phyloP scores from a whole-genome alignment of 768 basidiomycete species.

The Leccinellum rugosiceps region DNA sequence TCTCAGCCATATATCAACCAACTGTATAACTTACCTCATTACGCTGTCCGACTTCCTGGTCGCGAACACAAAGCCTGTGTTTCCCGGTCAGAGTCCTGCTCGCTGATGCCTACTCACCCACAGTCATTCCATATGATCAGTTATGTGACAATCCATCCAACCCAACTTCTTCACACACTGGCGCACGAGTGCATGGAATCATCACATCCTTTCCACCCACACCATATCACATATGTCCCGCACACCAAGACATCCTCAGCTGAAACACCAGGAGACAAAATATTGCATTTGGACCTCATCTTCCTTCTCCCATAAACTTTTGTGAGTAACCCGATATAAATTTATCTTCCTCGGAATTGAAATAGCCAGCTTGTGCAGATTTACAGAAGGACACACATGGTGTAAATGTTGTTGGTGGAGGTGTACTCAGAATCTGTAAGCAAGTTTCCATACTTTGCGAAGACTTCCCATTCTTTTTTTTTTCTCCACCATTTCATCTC shows the following conservation, averaged over 20 bases:
- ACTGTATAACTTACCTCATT: slow-evolving; percentile 57
- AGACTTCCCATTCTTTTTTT: neutral
- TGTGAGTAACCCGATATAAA: slow-evolving; percentile 44
- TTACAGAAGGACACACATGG: neutral
- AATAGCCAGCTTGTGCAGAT: neutral
- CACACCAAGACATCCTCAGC: neutral
- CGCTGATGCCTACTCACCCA: neutral
- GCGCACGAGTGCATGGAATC: slow-evolving; percentile 44
- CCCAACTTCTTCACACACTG: slow-evolving; percentile 4
- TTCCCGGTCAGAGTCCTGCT: slow-evolving; percentile 7
- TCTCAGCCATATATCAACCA: slow-evolving; percentile 47
- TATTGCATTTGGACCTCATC: slow-evolving; percentile 49
- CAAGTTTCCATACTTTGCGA: slow-evolving; percentile 4
- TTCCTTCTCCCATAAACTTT: slow-evolving; percentile 52
- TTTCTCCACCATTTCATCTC: neutral
- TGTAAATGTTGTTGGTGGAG: slow-evolving; percentile 56
- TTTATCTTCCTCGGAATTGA: neutral
- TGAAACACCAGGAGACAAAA: slow-evolving; percentile 2
- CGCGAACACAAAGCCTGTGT: slow-evolving; percentile 65
- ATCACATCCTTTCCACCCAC: slow-evolving; percentile 38
- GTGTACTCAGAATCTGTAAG: slow-evolving; percentile 70
- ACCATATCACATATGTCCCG: slow-evolving; percentile 34
- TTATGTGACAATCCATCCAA: slow-evolving; percentile 35
- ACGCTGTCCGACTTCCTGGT: slow-evolving; percentile 54
- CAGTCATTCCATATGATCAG: slow-evolving; percentile 56